These are phyloP conservation scores for Xylariaceae sp. DNA, from an alignment of 2,329 filamentous ascomycete species.

Conservation along the genomic window DNA sequence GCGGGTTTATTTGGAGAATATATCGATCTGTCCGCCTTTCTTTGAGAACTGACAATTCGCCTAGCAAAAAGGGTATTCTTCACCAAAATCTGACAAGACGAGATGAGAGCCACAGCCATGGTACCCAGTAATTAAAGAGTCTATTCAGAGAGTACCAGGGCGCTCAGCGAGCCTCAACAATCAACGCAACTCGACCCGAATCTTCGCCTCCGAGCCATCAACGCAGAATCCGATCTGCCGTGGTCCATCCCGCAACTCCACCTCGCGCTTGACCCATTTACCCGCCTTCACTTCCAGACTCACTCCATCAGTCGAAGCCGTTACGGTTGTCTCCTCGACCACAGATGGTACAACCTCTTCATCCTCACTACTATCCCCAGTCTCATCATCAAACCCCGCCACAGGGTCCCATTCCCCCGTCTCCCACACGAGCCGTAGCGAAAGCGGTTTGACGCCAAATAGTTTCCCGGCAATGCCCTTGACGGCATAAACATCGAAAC, in stretches of 20 bases:
- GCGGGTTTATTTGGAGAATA: too few relatives aligned
- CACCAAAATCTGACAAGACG: too few relatives aligned
- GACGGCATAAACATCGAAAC: conserved; percentile 74
- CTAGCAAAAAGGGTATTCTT: too few relatives aligned
- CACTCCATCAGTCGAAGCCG: conserved; percentile 17
- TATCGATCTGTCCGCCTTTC: too few relatives aligned
- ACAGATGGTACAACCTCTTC: conserved; percentile 36
- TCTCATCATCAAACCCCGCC: conserved; percentile 54
- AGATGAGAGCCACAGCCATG: neutral
- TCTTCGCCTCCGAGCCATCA: conserved; percentile 62
- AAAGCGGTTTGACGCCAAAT: conserved; percentile 60
- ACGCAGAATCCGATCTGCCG: conserved; percentile 79
- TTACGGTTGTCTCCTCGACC: conserved; percentile 17
- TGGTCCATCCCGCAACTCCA: conserved; percentile 73
- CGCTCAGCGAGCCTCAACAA: neutral
- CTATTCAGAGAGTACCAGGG: neutral
- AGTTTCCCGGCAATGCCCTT: conserved; percentile 69
- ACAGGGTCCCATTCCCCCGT: conserved; percentile 87
- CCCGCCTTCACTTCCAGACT: conserved; percentile 36
- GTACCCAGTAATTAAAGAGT: neutral
- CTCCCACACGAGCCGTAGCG: conserved; percentile 71
- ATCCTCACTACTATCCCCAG: conserved; percentile 49
- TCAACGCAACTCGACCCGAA: conserved; percentile 59
- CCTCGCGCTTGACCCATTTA: conserved; percentile 69
- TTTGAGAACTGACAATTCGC: too few relatives aligned